phyloP scores from a whole-genome alignment of 352 stramenopile species.

The Pythium pyrilobum region DNA sequence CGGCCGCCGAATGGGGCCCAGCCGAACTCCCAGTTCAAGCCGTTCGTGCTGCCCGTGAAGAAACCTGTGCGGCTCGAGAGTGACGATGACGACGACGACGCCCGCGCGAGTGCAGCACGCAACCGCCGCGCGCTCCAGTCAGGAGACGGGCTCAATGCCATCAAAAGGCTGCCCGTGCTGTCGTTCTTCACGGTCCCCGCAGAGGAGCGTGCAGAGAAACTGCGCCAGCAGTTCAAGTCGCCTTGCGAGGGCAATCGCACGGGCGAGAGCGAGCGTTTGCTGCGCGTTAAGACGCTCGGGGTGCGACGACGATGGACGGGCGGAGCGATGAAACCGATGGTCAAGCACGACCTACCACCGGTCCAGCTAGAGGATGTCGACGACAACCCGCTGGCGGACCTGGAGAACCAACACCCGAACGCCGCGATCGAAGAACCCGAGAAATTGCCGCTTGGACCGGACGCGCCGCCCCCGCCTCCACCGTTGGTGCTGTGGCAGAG shows the following conservation, averaged over 20 bases:
- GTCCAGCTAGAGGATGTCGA: slow-evolving; percentile 56
- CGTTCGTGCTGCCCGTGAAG: slow-evolving; percentile 71
- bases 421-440: slow-evolving; percentile 18
- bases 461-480: slow-evolving; percentile 43
- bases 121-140: slow-evolving; percentile 52
- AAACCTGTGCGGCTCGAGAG: neutral
- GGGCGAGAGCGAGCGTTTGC: slow-evolving; percentile 65
- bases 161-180: slow-evolving; percentile 79
- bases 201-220: slow-evolving; percentile 42
- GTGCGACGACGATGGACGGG: slow-evolving; percentile 62
- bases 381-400: slow-evolving; percentile 27
- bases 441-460: slow-evolving; percentile 12
- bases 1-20: slow-evolving; percentile 7
- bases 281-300: slow-evolving; percentile 82
- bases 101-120: slow-evolving; percentile 20
- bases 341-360: slow-evolving; percentile 58
- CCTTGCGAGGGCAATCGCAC: slow-evolving; percentile 59
- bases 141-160: slow-evolving; percentile 29
- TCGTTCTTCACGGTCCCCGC: slow-evolving; percentile 72
- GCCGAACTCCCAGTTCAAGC: slow-evolving; percentile 51
- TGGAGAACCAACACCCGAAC: slow-evolving; percentile 21
- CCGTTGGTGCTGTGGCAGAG: slow-evolving; percentile 81
- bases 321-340: slow-evolving; percentile 40
- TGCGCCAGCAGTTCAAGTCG: slow-evolving; percentile 76
- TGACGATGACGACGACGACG: slow-evolving; percentile 30